phyloP scores from a whole-genome alignment of 768 basidiomycete genomes.

The Mrakia hoshinonis region DNA sequence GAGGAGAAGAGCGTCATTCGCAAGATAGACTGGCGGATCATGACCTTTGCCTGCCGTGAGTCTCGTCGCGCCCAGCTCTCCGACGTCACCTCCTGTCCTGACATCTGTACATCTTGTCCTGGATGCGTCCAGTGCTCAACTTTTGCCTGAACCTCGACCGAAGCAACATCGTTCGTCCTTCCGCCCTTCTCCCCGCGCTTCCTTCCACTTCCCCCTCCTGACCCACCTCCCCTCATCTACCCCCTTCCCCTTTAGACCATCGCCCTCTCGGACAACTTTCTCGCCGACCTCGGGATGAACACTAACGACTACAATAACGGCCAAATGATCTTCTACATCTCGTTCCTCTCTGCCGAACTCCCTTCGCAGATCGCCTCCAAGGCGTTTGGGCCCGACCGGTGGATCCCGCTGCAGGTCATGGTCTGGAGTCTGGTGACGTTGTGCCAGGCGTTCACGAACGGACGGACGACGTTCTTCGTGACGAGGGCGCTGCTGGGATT shows the following conservation, averaged over 20 bases:
- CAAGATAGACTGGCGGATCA: not conserved
- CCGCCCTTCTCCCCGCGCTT: no score
- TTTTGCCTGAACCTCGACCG: not conserved
- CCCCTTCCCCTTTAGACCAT: no score
- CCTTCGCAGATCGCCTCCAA: constrained; percentile 29
- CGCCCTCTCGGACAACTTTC: constrained; percentile 33
- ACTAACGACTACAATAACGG: constrained; percentile 32
- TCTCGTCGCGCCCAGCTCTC: no score
- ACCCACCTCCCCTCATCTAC: no score
- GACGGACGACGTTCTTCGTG: constrained; percentile 21
- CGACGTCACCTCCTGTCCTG: no score
- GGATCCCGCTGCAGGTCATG: constrained; percentile 35
- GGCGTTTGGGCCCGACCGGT: constrained; percentile 44
- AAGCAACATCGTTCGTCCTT: constrained; percentile 29
- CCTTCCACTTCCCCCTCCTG: no score
- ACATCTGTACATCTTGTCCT: no score
- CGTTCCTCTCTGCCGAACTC: constrained; percentile 33
- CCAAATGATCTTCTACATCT: constrained; percentile 29
- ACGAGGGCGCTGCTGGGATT: constrained; percentile 31
- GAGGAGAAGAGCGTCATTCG: not conserved
- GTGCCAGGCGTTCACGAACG: not conserved
- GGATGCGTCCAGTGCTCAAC: not conserved
- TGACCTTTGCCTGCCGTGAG: not conserved
- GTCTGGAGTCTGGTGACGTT: constrained; percentile 38
- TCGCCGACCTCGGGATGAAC: constrained; percentile 32